Evolutionary conservation across 2,329 filamentous ascomycete genomes (phyloP).

Genomic region (Aspergillus niger): DNA sequence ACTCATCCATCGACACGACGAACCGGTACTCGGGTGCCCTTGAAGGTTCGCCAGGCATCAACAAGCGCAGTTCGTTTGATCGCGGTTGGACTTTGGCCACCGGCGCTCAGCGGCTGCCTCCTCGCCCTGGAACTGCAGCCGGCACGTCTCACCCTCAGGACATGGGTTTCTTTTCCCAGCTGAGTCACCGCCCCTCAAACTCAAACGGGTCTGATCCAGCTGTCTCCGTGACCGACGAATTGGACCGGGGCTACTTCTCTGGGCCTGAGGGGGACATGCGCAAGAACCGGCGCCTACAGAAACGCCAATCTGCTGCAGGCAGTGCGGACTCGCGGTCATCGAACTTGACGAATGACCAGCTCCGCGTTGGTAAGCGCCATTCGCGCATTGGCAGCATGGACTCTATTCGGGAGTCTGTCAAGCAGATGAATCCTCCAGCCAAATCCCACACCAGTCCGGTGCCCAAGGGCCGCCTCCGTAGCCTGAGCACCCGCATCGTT

Average conservation of each 20-base stretch:
- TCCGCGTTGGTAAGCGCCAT: conserved; percentile 69
- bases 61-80: conserved; percentile 62
- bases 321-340: conserved; percentile 66
- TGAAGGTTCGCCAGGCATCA: conserved; percentile 44
- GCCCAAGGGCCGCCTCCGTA: conserved; percentile 56
- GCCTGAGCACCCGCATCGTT: conserved; percentile 60
- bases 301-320: conserved; percentile 55
- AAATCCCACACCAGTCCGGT: conserved; percentile 67
- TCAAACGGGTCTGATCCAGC: conserved; percentile 36
- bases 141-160: conserved; percentile 28
- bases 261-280: conserved; percentile 79
- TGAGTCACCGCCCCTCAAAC: conserved; percentile 8
- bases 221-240: conserved; percentile 51
- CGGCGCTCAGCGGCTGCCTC: conserved; percentile 25
- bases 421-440: conserved; percentile 56
- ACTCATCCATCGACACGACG: conserved; percentile 81
- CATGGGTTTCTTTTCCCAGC: background rate
- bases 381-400: conserved; percentile 79
- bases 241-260: conserved; percentile 92
- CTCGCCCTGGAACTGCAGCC: conserved; percentile 37
- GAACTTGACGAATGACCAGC: conserved; percentile 75
- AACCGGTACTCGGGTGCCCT: conserved; percentile 32
- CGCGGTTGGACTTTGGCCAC: conserved; percentile 57
- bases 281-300: conserved; percentile 73
- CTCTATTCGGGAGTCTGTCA: conserved; percentile 62